Base-by-base conservation (phyloP, 495 filamentous ascomycete genomes). In the Penicillium parvum region DNA sequence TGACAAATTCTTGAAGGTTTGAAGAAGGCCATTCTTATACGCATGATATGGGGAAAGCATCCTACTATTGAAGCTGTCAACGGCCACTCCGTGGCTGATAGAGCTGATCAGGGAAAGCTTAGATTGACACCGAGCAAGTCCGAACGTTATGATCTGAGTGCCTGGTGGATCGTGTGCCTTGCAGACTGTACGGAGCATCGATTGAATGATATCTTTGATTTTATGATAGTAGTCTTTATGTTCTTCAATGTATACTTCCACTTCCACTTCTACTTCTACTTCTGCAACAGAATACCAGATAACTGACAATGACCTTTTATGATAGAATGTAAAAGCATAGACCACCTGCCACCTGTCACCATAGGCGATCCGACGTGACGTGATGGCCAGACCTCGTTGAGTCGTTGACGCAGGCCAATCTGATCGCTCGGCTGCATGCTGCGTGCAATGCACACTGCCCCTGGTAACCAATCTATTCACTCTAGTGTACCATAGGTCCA, bases 261-360 rank as follows among this genome's bases (percentile, higher is more conserved):
- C n/a, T n/a, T n/a, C n/a, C n/a, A n/a, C n/a, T n/a, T n/a, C n/a
- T n/a, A n/a, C n/a, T n/a, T n/a, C n/a, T n/a, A n/a, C n/a, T n/a
- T n/a, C n/a, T n/a, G n/a, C n/a, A n/a, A n/a, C n/a, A n/a, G n/a
- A n/a, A n/a, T n/a, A n/a, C n/a, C n/a, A n/a, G n/a, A n/a, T n/a
- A n/a, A n/a, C n/a, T 27, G 35, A 25, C 35, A 26, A 8, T 14
- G 19, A 18, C 9, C 21, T 15, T 39, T 23, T 22, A 21, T 38
- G n/a, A n/a, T n/a, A 16, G 25, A 35, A 22, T 23, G n/a, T 10
- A 42, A 28, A 19, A 3, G 57, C 57, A 57, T 33, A 50, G 53
- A 34, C 57, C 57, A 60, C 53, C 50, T 54, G 57, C 53, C 57
- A 57, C 41, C 57, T 57, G 57, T 60, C 57, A 60, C 44, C 18